phyloP scores from a whole-genome alignment of 495 filamentous ascomycete genomes.

The Haplographium delicatum region DNA sequence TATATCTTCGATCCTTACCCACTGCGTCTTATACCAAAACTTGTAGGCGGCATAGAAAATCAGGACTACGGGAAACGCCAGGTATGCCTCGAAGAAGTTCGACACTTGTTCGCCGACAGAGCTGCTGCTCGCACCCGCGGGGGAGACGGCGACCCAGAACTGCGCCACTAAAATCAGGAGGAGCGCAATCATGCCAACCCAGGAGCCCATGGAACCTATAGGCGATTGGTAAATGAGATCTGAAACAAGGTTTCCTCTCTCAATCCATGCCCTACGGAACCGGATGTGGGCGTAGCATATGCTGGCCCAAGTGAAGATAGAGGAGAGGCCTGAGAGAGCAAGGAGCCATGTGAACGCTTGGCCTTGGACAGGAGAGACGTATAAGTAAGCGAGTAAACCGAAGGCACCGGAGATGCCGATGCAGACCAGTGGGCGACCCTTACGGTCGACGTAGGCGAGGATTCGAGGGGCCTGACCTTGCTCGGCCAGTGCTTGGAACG shows the following conservation, averaged over 20 bases:
- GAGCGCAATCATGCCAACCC: slow-evolving; percentile 75
- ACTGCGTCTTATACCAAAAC: slow-evolving; percentile 61
- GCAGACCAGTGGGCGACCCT: slow-evolving; percentile 73
- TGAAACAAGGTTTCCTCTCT: slow-evolving; percentile 63
- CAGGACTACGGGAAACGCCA: slow-evolving; percentile 76
- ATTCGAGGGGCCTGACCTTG: slow-evolving; percentile 75
- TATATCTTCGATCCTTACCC: slow-evolving; percentile 64
- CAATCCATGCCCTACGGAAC: slow-evolving; percentile 77
- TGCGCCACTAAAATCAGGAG: slow-evolving; percentile 79
- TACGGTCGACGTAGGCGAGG: slow-evolving; percentile 76
- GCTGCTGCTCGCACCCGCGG: slow-evolving; percentile 45
- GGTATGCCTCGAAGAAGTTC: slow-evolving; percentile 73
- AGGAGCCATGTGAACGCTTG: slow-evolving; percentile 83
- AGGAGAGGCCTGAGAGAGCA: slow-evolving; percentile 80
- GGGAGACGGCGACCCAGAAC: slow-evolving; percentile 87
- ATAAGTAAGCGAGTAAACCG: slow-evolving; percentile 76
- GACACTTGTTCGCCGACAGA: slow-evolving; percentile 40
- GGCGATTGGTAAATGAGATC: slow-evolving; percentile 81
- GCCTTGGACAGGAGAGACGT: slow-evolving; percentile 56
- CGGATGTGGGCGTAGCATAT: slow-evolving; percentile 89
- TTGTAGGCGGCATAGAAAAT: slow-evolving; percentile 74
- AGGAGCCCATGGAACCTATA: slow-evolving; percentile 75
- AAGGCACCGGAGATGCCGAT: slow-evolving; percentile 63
- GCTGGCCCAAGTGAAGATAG: slow-evolving; percentile 88
- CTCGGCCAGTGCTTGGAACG: slow-evolving; percentile 79